Conservation (phyloP, 371 early-diverging fungal genomes). For the Actinomucor elegans region DNA sequence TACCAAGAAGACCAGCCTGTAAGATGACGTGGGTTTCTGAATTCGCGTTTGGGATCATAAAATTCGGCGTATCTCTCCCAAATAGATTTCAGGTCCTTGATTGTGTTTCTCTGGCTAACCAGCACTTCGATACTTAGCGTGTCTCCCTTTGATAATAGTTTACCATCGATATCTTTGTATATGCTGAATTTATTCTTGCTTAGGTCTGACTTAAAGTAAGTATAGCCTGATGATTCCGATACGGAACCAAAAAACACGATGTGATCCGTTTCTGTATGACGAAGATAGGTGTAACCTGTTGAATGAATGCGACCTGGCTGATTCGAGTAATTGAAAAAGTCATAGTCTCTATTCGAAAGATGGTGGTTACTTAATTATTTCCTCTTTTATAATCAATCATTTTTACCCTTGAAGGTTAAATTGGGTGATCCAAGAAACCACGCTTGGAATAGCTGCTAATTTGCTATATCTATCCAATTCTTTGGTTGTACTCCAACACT, state of each 20-base stretch:
- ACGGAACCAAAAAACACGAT: constrained; percentile 50
- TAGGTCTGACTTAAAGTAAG: constrained; percentile 51
- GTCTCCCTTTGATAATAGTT: constrained; percentile 20
- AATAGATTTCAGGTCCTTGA: constrained; percentile 23
- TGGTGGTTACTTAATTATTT: constrained; percentile 1
- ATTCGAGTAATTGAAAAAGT: constrained; percentile 52
- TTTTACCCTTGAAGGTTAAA: constrained; percentile 47
- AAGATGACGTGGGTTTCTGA: constrained; percentile 31
- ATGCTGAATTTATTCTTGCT: constrained; percentile 34
- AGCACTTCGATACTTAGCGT: constrained; percentile 12
- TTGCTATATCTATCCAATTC: constrained; percentile 27
- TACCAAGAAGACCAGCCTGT: constrained; percentile 69
- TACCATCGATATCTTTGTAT: constrained; percentile 51
- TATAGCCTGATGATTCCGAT: constrained; percentile 53
- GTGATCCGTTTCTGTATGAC: constrained; percentile 34
- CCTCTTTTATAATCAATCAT: constrained; percentile 11
- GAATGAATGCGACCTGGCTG: constrained; percentile 54
- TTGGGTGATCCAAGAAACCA: constrained; percentile 42
- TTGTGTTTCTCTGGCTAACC: constrained; percentile 19
- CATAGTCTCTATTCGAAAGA: constrained; percentile 52
- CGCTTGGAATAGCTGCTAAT: constrained; percentile 32
- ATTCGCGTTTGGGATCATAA: constrained; percentile 31
- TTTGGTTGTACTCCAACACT: constrained; percentile 54
- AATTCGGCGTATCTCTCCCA: constrained; percentile 51
- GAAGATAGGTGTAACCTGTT: constrained; percentile 52